Conservation (phyloP, 176 grass and related monocot species). For the Phragmites australis region DNA sequence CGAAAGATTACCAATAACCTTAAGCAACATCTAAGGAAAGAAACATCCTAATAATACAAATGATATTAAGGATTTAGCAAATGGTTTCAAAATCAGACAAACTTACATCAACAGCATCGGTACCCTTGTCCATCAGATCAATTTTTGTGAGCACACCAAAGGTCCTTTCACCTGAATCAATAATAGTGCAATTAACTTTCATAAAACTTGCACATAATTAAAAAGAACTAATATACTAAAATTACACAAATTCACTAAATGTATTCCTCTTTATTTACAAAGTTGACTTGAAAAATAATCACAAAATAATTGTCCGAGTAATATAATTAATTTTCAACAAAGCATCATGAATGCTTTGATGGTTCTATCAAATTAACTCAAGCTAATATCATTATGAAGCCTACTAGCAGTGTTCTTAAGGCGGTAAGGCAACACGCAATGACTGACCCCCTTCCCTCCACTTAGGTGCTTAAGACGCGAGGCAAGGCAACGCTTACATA, state of each 20-base stretch:
- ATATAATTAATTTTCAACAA: background rate
- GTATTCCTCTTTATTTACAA: background rate
- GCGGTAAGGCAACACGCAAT: too few species aligned
- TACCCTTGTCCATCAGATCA: slow-evolving; percentile 99
- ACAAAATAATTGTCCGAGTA: background rate
- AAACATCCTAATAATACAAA: background rate
- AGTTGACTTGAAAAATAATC: background rate
- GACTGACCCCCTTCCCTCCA: too few species aligned
- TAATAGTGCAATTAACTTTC: slow-evolving; percentile 22
- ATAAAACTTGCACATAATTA: background rate
- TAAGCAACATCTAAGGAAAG: background rate
- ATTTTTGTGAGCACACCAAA: slow-evolving; percentile 99
- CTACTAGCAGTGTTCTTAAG: too few species aligned
- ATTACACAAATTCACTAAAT: background rate
- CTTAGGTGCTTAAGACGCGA: too few species aligned
- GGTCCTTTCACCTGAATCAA: slow-evolving; percentile 84
- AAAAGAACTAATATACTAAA: background rate
- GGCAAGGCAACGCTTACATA: too few species aligned
- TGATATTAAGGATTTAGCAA: background rate
- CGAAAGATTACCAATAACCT: background rate
- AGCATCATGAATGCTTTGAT: too few species aligned
- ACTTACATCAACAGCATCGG: slow-evolving; percentile 98
- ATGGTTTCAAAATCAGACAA: slow-evolving; percentile 19
- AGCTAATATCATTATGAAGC: background rate
- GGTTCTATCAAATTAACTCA: background rate